Conservation (phyloP, 192 early-diverging fungal genomes). For the Allomyces macrogynus region DNA sequence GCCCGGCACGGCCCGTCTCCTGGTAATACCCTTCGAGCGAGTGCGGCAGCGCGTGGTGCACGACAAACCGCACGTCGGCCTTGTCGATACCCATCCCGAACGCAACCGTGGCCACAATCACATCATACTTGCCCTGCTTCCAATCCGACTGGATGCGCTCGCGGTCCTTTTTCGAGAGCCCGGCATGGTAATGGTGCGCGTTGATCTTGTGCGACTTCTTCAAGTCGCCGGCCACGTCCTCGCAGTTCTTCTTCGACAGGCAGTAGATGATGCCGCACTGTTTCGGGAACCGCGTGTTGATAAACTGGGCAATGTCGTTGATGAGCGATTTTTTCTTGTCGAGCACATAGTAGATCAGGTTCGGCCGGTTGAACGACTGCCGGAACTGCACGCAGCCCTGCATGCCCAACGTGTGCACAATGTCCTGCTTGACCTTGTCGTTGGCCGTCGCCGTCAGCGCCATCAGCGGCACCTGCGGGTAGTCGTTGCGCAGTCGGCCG, state of each 20-base stretch:
- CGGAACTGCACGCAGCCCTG: conserved; percentile 44
- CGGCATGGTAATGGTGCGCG: too few relatives aligned
- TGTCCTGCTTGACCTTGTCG: conserved; percentile 63
- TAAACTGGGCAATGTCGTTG: conserved; percentile 50
- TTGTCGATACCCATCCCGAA: conserved; percentile 99
- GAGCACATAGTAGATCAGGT: conserved; percentile 52
- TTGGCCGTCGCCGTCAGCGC: conserved; percentile 93
- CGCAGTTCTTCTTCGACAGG: conserved; percentile 51
- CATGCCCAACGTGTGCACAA: conserved; percentile 53
- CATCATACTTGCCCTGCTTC: conserved; percentile 48
- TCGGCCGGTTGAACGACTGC: conserved; percentile 74
- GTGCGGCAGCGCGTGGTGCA: conserved; percentile 74
- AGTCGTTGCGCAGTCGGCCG: conserved; percentile 37
- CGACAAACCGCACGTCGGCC: conserved; percentile 83
- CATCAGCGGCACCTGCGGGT: conserved; percentile 66
- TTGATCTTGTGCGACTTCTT: conserved; percentile 30
- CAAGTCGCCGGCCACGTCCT: conserved; percentile 55
- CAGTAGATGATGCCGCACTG: conserved; percentile 89
- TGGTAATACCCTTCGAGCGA: conserved; percentile 91
- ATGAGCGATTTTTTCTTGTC: conserved; percentile 25
- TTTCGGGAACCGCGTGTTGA: conserved; percentile 32
- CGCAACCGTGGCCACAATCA: conserved; percentile 89
- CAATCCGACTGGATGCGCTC: conserved; percentile 57
- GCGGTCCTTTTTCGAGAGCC: conserved; percentile 56
- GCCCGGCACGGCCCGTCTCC: conserved; percentile 91